Percentiles rank a stretch among this genome's conserved stretches.
These are phyloP conservation scores for Cruciata laevipes DNA, from an alignment of 257 asterid genomes.

Conservation along the genomic window DNA sequence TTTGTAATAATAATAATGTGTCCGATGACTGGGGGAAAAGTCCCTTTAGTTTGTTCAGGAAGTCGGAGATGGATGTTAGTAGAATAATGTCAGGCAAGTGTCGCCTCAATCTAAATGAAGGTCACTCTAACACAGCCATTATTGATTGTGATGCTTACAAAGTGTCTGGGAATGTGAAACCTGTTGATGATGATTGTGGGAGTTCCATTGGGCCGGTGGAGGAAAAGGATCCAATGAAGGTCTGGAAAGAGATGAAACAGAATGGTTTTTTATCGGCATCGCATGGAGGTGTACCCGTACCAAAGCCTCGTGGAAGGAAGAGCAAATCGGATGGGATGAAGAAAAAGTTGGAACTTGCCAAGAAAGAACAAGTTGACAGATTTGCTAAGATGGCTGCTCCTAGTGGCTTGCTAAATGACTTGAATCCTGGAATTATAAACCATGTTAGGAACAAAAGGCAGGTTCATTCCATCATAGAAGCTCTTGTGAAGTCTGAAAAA, in stretches of 20 bases:
- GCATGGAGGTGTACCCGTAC: slow-evolving; percentile 37
- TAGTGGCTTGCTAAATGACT: slow-evolving; percentile 79
- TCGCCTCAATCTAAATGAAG: slow-evolving; percentile 59
- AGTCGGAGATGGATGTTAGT: slow-evolving; percentile 20
- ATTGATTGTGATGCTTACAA: slow-evolving; percentile 32
- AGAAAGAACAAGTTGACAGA: slow-evolving; percentile 74
- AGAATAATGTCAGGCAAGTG: slow-evolving; percentile 32
- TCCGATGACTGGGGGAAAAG: slow-evolving; percentile 24
- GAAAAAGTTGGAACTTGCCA: slow-evolving; percentile 70
- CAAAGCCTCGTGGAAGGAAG: slow-evolving; percentile 64
- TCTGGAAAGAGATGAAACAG: slow-evolving; percentile 85
- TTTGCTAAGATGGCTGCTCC: slow-evolving; percentile 94
- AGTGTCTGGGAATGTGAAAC: slow-evolving; percentile 25
- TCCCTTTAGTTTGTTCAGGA: slow-evolving; percentile 17
- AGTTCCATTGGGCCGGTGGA: slow-evolving; percentile 66
- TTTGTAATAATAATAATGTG: slow-evolving; percentile 24
- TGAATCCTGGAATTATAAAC: slow-evolving; percentile 92
- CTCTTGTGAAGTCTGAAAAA: slow-evolving; percentile 61
- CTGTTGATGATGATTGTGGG: slow-evolving; percentile 62
- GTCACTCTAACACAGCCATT: slow-evolving; percentile 45
- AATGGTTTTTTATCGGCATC: slow-evolving; percentile 56
- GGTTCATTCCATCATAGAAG: slow-evolving; percentile 85
- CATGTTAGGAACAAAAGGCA: slow-evolving; percentile 91
- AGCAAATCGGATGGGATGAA: slow-evolving; percentile 40
- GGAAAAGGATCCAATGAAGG: slow-evolving; percentile 53